These are phyloP conservation scores for Debaryomyces hansenii DNA, from an alignment of 805 yeast genomes.

Conservation along the genomic window DNA sequence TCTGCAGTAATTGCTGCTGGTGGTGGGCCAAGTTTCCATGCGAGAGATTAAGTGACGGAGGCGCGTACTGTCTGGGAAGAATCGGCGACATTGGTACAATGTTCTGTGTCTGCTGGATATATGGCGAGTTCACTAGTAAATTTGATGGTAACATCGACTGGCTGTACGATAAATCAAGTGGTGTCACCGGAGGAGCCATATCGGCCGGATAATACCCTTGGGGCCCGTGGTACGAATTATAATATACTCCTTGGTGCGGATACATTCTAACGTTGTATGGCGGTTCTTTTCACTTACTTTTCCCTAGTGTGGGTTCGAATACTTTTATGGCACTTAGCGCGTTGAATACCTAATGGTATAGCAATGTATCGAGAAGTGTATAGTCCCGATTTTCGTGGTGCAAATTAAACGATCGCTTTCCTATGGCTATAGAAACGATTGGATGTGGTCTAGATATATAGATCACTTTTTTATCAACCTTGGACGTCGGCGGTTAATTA, in stretches of 20 bases:
- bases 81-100: conserved; percentile 4
- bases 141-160: conserved; percentile 65
- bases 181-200: conserved; percentile 32
- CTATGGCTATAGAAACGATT: no score
- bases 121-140: conserved; percentile 60
- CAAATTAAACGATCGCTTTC: no score
- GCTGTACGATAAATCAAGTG: conserved; percentile 60
- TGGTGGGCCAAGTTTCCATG: conserved; percentile 3
- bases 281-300: not conserved
- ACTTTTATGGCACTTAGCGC: no score
- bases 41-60: conserved; percentile 11
- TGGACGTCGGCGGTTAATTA: no score
- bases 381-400: no score
- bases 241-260: conserved; percentile 1
- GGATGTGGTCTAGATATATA: no score
- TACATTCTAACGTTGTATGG: not conserved
- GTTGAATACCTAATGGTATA: no score
- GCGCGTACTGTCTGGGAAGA: conserved; percentile 9
- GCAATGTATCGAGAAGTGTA: no score
- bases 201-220: conserved; percentile 4
- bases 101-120: conserved; percentile 34
- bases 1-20: conserved; percentile 2
- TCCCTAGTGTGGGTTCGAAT: not conserved
- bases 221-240: conserved; percentile 1
- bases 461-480: no score